These are phyloP conservation scores for Takakia lepidozioides DNA, from an alignment of 225 moss, liverwort and hornwort genomes.

Conservation along the genomic window DNA sequence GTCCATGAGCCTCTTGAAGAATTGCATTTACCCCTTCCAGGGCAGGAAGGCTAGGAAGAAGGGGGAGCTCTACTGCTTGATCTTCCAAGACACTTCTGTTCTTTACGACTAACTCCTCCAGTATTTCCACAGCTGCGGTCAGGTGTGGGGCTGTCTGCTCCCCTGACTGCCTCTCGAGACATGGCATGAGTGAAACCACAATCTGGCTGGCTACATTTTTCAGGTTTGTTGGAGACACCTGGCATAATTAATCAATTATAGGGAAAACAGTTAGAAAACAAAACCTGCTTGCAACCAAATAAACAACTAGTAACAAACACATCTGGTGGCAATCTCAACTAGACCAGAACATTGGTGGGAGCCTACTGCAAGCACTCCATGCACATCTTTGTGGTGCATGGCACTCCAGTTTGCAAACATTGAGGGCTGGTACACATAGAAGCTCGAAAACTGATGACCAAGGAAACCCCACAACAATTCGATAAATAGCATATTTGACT, in stretches of 20 bases:
- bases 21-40: slow-evolving; percentile 75
- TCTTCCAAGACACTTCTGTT: slow-evolving; percentile 66
- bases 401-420: too few relatives aligned
- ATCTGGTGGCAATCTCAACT: too few relatives aligned
- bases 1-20: slow-evolving; percentile 83
- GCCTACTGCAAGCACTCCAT: too few relatives aligned
- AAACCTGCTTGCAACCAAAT: too few relatives aligned
- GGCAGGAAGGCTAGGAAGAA: slow-evolving; percentile 80
- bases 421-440: too few relatives aligned
- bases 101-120: slow-evolving; percentile 88
- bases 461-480: too few relatives aligned
- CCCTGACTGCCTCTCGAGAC: slow-evolving; percentile 72
- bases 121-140: slow-evolving; percentile 70
- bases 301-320: too few relatives aligned
- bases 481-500: too few relatives aligned
- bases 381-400: too few relatives aligned
- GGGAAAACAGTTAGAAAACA: too few relatives aligned
- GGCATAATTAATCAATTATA: slow-evolving; percentile 7
- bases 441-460: too few relatives aligned
- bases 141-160: slow-evolving; percentile 47
- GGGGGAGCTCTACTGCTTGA: slow-evolving; percentile 87
- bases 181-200: slow-evolving; percentile 90
- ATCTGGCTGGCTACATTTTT: slow-evolving; percentile 97
- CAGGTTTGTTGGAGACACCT: slow-evolving; percentile 74
- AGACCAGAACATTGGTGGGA: too few relatives aligned